Percentiles rank a stretch among this genome's conserved stretches.
phyloP scores from a whole-genome alignment of 2,329 filamentous ascomycete species.

The Nectriaceae sp. region DNA sequence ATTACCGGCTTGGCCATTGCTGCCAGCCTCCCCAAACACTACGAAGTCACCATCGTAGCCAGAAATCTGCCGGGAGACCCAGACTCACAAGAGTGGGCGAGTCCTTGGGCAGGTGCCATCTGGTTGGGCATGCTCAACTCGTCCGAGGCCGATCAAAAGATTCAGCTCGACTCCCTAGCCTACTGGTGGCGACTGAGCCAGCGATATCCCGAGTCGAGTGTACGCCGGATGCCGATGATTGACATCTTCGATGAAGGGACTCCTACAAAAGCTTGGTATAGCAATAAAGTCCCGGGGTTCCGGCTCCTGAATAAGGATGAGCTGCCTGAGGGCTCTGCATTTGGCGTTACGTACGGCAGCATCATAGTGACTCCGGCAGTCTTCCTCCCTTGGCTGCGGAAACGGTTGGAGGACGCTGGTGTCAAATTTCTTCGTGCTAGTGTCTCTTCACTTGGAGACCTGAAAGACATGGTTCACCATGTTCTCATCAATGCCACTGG shows the following conservation, averaged over 20 bases:
- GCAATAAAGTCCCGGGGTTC: slow-evolving; percentile 7
- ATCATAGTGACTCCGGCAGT: slow-evolving; percentile 1
- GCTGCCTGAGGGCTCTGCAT: slow-evolving; percentile 1
- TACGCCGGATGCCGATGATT: slow-evolving; percentile 3
- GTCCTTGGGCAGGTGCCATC: slow-evolving; percentile 35
- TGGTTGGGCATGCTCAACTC: slow-evolving; percentile 26
- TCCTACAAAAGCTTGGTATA: slow-evolving; percentile 10
- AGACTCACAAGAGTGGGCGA: slow-evolving; percentile 29
- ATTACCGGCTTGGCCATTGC: slow-evolving; percentile 31
- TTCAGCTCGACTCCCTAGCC: slow-evolving; percentile 26
- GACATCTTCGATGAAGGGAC: slow-evolving; percentile 8
- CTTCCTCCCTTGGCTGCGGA: slow-evolving; percentile 12
- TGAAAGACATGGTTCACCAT: slow-evolving; percentile 13
- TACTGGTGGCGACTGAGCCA: slow-evolving; percentile 4
- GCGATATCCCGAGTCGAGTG: slow-evolving; percentile 5
- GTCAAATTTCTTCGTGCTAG: slow-evolving; percentile 11
- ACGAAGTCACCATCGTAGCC: slow-evolving; percentile 35
- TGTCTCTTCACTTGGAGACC: slow-evolving; percentile 9
- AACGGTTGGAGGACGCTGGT: slow-evolving; percentile 7
- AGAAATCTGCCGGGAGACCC: slow-evolving; percentile 32
- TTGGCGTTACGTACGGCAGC: neutral
- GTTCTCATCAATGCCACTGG: slow-evolving; percentile 17
- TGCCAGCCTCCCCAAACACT: slow-evolving; percentile 23
- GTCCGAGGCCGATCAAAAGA: slow-evolving; percentile 21
- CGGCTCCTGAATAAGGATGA: slow-evolving; percentile 1